phyloP scores from a whole-genome alignment of 371 early-diverging fungal species.

The Apophysomyces elegans region DNA sequence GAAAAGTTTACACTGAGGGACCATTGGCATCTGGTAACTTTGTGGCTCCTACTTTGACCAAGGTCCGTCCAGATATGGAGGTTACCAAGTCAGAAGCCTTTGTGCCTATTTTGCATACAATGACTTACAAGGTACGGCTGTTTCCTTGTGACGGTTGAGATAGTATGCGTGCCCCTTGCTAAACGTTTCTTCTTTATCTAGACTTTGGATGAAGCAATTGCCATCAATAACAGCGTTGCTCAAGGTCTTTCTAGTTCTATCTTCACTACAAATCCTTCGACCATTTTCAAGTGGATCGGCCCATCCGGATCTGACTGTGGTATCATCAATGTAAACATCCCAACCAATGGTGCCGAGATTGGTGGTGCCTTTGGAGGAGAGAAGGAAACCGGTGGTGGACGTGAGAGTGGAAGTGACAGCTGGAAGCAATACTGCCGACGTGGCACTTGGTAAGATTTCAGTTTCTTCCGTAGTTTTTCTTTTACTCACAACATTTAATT shows the following conservation, averaged over 20 bases:
- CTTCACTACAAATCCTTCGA: conserved; percentile 83
- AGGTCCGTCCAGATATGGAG: conserved; percentile 72
- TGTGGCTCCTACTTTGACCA: conserved; percentile 95
- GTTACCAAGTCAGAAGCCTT: conserved; percentile 95
- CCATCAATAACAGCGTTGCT: conserved; percentile 86
- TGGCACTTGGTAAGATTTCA: conserved; percentile 64
- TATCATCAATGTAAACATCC: conserved; percentile 97
- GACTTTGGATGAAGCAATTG: conserved; percentile 87
- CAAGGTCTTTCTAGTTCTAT: conserved; percentile 92
- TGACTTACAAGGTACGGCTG: conserved; percentile 69
- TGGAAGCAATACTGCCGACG: conserved; percentile 94
- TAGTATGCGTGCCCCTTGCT: too few species aligned
- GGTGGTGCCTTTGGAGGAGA: conserved; percentile 98
- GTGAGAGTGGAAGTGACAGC: conserved; percentile 91
- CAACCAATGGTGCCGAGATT: conserved; percentile 98
- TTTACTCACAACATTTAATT: conserved; percentile 5
- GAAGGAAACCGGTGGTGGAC: conserved; percentile 97
- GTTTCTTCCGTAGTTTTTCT: conserved; percentile 9
- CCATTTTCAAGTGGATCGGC: conserved; percentile 94
- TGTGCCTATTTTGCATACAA: conserved; percentile 93
- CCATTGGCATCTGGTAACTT: conserved; percentile 76
- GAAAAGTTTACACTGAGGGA: conserved; percentile 65
- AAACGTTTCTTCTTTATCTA: conserved; percentile 7
- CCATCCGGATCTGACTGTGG: conserved; percentile 96
- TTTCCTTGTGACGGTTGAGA: background rate